Evolutionary conservation across 2,329 filamentous ascomycete species (phyloP).

Genomic region (Bipolaris sorokiniana): DNA sequence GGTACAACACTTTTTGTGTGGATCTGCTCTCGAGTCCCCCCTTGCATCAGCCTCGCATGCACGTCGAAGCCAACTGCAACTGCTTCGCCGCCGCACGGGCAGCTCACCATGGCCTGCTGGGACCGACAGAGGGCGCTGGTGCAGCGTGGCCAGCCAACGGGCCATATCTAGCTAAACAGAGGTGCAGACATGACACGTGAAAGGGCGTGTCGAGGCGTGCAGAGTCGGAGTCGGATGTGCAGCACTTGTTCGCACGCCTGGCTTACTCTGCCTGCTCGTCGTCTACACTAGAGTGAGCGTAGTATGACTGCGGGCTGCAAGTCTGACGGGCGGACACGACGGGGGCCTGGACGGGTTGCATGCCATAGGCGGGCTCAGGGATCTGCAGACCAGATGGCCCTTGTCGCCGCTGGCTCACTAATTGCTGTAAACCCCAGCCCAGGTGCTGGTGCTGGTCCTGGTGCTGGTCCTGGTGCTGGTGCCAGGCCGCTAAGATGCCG

Average conservation of each 20-base stretch:
- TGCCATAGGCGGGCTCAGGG: slow-evolving; percentile 13
- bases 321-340: slow-evolving; percentile 18
- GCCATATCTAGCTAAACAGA: slow-evolving; percentile 1
- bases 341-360: too few relatives aligned
- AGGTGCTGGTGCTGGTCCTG: too few relatives aligned
- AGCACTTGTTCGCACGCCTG: slow-evolving; percentile 13
- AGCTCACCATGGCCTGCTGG: slow-evolving; percentile 20
- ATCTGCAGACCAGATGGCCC: slow-evolving; percentile 26
- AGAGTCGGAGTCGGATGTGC: slow-evolving; percentile 8
- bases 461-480: slow-evolving; percentile 9
- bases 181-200: slow-evolving; percentile 35
- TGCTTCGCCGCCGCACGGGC: slow-evolving; percentile 20
- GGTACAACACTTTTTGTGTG: slow-evolving; percentile 40
- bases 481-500: slow-evolving; percentile 34
- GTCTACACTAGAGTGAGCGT: too few relatives aligned
- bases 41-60: slow-evolving; percentile 43
- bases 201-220: slow-evolving; percentile 19
- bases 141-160: slow-evolving; percentile 19
- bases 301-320: slow-evolving; percentile 4
- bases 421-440: slow-evolving; percentile 31
- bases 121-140: slow-evolving; percentile 9
- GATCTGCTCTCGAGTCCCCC: slow-evolving; percentile 41
- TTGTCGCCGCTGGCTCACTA: slow-evolving; percentile 3
- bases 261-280: background rate
- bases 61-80: slow-evolving; percentile 31